A percentile compares a stretch with the other conserved stretches of the same genome.
Evolutionary conservation across 108 stramenopile species (phyloP).

Genomic region (Nitzschia sp.): DNA sequence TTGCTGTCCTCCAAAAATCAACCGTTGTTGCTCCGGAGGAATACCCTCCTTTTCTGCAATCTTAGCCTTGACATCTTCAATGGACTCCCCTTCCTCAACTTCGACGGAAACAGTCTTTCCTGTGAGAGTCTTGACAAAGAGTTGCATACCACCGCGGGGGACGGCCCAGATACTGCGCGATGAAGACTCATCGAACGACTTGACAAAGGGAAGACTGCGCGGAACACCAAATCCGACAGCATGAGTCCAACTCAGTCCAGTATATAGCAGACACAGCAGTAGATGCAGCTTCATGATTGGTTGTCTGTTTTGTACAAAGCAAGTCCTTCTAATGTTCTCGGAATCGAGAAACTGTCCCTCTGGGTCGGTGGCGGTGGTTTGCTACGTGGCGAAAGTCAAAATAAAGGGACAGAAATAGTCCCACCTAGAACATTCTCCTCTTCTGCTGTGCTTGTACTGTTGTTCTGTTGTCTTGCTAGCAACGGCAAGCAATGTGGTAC

Average conservation of each 20-base stretch:
- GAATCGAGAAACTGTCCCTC: too few relatives aligned
- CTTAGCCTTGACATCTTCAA: constrained; percentile 97
- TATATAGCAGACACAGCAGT: background rate
- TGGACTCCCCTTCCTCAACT: constrained; percentile 95
- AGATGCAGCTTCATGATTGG: background rate
- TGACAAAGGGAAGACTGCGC: constrained; percentile 73
- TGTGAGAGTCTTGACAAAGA: constrained; percentile 95
- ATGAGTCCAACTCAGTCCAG: background rate
- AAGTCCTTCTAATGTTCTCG: too few relatives aligned
- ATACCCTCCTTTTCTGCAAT: constrained; percentile 97
- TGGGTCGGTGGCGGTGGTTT: too few relatives aligned
- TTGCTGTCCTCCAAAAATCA: constrained; percentile 98
- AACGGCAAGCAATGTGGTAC: too few relatives aligned
- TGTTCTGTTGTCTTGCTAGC: too few relatives aligned
- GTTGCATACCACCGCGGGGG: constrained; percentile 88
- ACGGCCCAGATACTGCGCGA: background rate
- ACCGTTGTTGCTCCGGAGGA: constrained; percentile 92
- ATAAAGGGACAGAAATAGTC: too few relatives aligned
- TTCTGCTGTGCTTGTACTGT: too few relatives aligned
- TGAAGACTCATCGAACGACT: constrained; percentile 64
- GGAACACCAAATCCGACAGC: constrained; percentile 86
- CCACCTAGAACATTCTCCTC: too few relatives aligned
- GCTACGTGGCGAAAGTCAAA: too few relatives aligned
- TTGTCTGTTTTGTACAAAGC: too few relatives aligned
- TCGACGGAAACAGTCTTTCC: constrained; percentile 96